A percentile compares a stretch with the other conserved stretches of the same genome.
These are phyloP conservation scores for Kluyveromyces siamensis DNA, from an alignment of 805 yeast species.

Conservation along the genomic window DNA sequence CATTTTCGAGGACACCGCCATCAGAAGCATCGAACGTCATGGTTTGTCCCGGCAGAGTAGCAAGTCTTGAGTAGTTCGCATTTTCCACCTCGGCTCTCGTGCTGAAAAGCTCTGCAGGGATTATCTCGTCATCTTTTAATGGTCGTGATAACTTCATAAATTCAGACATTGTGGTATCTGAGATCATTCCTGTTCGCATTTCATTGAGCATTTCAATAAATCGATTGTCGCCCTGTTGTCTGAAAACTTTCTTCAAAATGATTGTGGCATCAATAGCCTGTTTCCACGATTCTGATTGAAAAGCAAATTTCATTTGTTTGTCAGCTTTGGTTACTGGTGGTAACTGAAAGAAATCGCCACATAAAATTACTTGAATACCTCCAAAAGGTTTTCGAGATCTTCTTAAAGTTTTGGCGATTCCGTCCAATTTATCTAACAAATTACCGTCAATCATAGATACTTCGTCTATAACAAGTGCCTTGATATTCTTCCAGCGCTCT, in stretches of 20 bases:
- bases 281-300: conserved; percentile 58
- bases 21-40: conserved; percentile 43
- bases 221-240: conserved; percentile 66
- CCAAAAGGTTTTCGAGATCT: conserved; percentile 54
- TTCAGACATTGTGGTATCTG: conserved; percentile 37
- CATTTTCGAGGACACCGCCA: conserved; percentile 39
- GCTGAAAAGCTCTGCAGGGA: conserved; percentile 67
- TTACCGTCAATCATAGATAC: conserved; percentile 72
- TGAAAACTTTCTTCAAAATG: conserved; percentile 54
- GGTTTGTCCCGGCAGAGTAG: conserved; percentile 35
- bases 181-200: conserved; percentile 55
- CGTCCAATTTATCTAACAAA: conserved; percentile 53
- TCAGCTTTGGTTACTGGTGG: conserved; percentile 46
- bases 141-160: conserved; percentile 47
- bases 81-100: conserved; percentile 63
- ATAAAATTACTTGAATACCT: conserved; percentile 64
- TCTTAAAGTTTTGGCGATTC: conserved; percentile 46
- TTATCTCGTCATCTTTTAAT: conserved; percentile 48
- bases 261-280: conserved; percentile 47
- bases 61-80: conserved; percentile 48
- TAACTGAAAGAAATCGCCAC: conserved; percentile 77
- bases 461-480: conserved; percentile 67
- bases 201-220: conserved; percentile 71
- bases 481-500: conserved; percentile 45
- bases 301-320: conserved; percentile 42